Evolutionary conservation across 1,284 basidiomycete genomes (phyloP).

Genomic region (Rhodotorula sp.): DNA sequence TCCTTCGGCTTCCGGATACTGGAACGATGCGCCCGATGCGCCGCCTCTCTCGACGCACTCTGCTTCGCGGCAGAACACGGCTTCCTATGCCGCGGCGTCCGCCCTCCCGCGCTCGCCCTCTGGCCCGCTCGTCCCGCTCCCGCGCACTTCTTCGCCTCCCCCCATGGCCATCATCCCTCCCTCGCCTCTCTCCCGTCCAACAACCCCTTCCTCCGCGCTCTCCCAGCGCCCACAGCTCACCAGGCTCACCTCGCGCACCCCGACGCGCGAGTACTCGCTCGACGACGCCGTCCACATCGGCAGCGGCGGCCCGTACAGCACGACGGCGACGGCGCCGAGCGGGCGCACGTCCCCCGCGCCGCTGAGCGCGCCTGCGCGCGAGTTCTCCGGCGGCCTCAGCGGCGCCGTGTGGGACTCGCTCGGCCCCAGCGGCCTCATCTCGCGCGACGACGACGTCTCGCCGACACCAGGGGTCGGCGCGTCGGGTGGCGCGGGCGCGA

Average conservation of each 20-base stretch:
- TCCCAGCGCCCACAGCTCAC: neutral
- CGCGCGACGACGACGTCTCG: neutral
- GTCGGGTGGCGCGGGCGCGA: slow-evolving; percentile 13
- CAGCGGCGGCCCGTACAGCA: neutral
- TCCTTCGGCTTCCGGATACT: slow-evolving; percentile 5
- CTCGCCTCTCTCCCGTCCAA: slow-evolving; percentile 16
- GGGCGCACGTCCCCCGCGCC: neutral
- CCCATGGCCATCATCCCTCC: slow-evolving; percentile 19
- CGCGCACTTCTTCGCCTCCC: slow-evolving; percentile 7
- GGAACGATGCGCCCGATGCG: slow-evolving; percentile 34
- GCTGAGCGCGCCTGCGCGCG: neutral
- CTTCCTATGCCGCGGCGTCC: neutral
- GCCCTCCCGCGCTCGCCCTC: neutral
- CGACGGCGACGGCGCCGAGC: neutral
- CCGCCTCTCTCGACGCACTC: neutral
- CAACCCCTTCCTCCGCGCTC: slow-evolving; percentile 13
- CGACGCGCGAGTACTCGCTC: neutral
- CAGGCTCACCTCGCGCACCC: slow-evolving; percentile 11
- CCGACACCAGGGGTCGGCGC: slow-evolving; percentile 9
- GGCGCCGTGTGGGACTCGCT: slow-evolving; percentile 23
- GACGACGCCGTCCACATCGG: neutral
- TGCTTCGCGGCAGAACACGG: neutral
- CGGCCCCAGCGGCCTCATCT: neutral
- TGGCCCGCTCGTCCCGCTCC: neutral
- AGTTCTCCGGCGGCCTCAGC: neutral